These are phyloP conservation scores for Piromyces finnis DNA, from an alignment of 192 early-diverging fungal genomes.

Conservation along the genomic window DNA sequence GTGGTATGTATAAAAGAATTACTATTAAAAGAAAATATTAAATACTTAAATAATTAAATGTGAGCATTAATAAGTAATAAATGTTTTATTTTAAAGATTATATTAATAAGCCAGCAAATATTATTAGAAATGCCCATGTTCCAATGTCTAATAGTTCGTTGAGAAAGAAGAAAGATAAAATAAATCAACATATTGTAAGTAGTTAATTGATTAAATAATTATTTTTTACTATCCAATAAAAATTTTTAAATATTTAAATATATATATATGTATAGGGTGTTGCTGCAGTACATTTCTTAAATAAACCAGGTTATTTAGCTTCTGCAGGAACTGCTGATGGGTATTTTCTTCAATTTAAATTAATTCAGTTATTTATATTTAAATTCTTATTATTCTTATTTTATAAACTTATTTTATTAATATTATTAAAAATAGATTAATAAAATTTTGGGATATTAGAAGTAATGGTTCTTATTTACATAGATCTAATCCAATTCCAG, in stretches of 20 bases:
- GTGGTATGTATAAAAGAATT: conserved; percentile 2
- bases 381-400: not conserved
- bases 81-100: conserved; percentile 1
- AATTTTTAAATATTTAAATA: not conserved
- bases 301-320: conserved; percentile 25
- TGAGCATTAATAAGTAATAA: too few relatives aligned
- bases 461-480: conserved; percentile 15
- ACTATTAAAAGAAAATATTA: too few relatives aligned
- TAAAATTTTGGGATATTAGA: conserved; percentile 74
- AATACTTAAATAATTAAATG: too few relatives aligned
- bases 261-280: conserved; percentile 18
- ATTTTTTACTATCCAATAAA: not conserved
- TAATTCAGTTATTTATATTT: too few relatives aligned
- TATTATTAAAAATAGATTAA: conserved; percentile 13
- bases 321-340: conserved; percentile 46
- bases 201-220: not conserved
- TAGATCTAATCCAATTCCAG: conserved; percentile 16
- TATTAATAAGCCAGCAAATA: conserved; percentile 14
- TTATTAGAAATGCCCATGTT: conserved; percentile 23
- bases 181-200: not conserved
- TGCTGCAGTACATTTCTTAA: conserved; percentile 28
- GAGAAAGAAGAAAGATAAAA: conserved; percentile 2
- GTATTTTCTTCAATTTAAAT: conserved; percentile 13
- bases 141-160: not conserved
- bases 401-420: not conserved